Conservation (phyloP, 208 protist species). For the Acanthamoeba triangularis region DNA sequence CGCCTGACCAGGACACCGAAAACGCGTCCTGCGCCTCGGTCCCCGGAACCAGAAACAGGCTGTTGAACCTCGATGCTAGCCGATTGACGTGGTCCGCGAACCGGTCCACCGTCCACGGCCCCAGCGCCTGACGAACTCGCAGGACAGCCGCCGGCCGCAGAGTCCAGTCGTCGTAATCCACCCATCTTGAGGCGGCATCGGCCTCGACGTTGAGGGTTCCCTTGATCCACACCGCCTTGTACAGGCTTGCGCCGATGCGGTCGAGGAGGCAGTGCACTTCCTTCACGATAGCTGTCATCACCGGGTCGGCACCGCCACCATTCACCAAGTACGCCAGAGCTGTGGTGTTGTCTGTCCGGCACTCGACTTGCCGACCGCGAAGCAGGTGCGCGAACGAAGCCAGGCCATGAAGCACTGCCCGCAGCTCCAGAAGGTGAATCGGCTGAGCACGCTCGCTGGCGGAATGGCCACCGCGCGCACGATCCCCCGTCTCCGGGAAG, state of each 20-base stretch:
- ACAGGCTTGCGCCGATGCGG: background rate
- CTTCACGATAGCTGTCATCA: background rate
- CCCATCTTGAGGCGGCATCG: background rate
- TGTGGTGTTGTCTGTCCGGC: background rate
- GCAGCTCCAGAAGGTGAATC: background rate
- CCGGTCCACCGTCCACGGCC: background rate
- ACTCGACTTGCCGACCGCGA: background rate
- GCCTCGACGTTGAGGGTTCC: background rate
- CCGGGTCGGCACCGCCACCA: background rate
- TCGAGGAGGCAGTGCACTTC: background rate
- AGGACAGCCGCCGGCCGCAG: no score
- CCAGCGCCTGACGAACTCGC: background rate
- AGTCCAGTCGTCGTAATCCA: background rate
- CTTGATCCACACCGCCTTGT: slow-evolving; percentile 8
- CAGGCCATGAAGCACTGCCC: background rate
- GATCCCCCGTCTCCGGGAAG: background rate
- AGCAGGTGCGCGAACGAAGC: background rate
- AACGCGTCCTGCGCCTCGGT: background rate
- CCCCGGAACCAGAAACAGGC: background rate
- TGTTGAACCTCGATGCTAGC: background rate
- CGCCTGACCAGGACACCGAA: background rate
- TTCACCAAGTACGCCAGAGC: background rate
- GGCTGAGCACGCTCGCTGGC: background rate
- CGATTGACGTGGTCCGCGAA: background rate
- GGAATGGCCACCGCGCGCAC: background rate